phyloP scores from a whole-genome alignment of 768 basidiomycete species.

The Pleurotus djamor region DNA sequence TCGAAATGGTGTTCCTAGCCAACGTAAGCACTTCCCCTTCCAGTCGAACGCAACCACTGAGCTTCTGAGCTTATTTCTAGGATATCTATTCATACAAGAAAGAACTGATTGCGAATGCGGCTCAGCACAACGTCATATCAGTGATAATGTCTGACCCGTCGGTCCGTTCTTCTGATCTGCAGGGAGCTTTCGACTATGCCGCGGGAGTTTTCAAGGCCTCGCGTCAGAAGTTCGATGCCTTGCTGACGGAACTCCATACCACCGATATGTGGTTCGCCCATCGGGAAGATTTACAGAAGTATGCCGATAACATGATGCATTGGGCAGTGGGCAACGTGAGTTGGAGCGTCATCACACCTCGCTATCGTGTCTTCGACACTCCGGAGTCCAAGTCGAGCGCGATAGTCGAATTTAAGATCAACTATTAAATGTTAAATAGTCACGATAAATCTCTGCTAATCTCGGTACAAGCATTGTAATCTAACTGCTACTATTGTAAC shows the following conservation, averaged over 20 bases:
- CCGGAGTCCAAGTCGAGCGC: not conserved
- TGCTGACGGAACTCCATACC: not conserved
- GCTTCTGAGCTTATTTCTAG: not conserved
- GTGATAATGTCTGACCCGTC: conserved; percentile 9
- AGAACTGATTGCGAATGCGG: conserved; percentile 9
- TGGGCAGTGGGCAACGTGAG: conserved; percentile 5
- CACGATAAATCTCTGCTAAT: not conserved
- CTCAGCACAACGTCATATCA: conserved; percentile 11
- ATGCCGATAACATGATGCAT: conserved; percentile 4
- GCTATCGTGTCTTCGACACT: not conserved
- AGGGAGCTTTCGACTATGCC: conserved; percentile 7
- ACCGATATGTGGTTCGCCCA: not conserved
- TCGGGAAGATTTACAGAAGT: not conserved
- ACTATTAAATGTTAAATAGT: not conserved
- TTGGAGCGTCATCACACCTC: conserved; percentile 1
- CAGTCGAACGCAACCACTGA: not conserved
- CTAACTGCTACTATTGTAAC: no score
- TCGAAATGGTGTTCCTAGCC: conserved; percentile 11
- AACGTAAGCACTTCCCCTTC: conserved; percentile 7
- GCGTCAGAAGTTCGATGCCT: not conserved
- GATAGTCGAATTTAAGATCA: not conserved
- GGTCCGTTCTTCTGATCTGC: conserved; percentile 5
- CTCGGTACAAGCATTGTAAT: no score
- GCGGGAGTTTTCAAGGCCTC: not conserved
- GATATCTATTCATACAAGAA: conserved; percentile 15